These are phyloP conservation scores for Pseudocercospora crystallina DNA, from an alignment of 2,329 filamentous ascomycete species.

Conservation along the genomic window DNA sequence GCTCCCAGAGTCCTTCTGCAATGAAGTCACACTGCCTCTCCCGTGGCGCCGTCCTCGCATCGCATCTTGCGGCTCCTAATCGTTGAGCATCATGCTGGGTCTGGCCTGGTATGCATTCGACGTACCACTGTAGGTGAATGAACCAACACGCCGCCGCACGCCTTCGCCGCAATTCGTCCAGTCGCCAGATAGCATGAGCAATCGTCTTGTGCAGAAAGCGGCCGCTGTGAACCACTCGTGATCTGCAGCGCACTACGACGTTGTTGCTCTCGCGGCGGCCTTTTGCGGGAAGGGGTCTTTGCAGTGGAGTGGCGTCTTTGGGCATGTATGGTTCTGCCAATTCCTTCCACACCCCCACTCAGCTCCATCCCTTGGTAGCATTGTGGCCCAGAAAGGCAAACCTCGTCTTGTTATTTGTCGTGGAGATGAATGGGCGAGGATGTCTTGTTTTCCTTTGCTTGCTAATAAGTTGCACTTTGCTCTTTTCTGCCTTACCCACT, in stretches of 20 bases:
- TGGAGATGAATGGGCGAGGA: slow-evolving; percentile 15
- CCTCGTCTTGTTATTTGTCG: slow-evolving; percentile 12
- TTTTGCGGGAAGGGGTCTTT: slow-evolving; percentile 1
- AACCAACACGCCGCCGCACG: neutral
- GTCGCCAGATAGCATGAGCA: no score
- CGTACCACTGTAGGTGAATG: no score
- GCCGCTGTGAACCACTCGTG: slow-evolving; percentile 10
- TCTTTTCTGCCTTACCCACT: neutral
- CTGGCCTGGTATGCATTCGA: no score
- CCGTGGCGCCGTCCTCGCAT: neutral
- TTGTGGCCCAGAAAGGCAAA: slow-evolving; percentile 8
- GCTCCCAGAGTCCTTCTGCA: neutral
- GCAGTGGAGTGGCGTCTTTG: neutral
- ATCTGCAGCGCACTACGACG: slow-evolving; percentile 15
- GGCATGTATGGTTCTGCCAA: neutral
- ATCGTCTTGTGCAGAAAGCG: neutral
- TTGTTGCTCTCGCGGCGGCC: slow-evolving; percentile 10
- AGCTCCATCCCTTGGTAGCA: slow-evolving; percentile 10
- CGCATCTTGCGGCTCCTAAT: no score
- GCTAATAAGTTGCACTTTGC: neutral
- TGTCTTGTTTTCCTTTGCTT: slow-evolving; percentile 10
- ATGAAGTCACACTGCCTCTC: neutral
- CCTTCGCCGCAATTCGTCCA: neutral
- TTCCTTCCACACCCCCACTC: slow-evolving; percentile 6
- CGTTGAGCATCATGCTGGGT: no score